Conservation (phyloP, 2,329 filamentous ascomycete species). For the Exophiala xenobiotica region DNA sequence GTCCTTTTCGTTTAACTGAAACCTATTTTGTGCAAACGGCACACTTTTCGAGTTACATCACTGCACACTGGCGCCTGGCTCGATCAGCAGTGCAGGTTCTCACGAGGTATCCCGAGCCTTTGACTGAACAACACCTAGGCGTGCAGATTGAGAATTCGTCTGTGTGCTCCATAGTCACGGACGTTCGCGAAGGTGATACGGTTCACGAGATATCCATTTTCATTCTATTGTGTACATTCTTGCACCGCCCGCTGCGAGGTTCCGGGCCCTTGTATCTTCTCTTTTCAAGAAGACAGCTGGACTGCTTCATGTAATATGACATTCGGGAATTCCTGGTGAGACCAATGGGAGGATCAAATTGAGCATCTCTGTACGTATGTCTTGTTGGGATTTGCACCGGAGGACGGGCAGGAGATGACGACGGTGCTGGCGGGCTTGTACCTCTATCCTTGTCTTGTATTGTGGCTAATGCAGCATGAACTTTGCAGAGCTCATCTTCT, state of each 20-base stretch:
- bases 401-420: background rate
- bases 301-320: constrained; percentile 26
- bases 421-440: background rate
- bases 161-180: no score
- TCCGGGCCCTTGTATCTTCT: constrained; percentile 18
- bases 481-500: constrained; percentile 20
- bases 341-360: constrained; percentile 3
- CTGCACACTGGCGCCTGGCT: no score
- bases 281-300: constrained; percentile 23
- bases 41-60: no score
- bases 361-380: constrained; percentile 24
- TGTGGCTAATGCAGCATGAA: constrained; percentile 23
- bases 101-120: no score
- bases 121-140: no score
- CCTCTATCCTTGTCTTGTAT: constrained; percentile 7
- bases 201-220: no score
- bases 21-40: no score
- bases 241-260: background rate
- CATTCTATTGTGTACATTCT: no score
- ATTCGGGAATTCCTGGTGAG: constrained; percentile 2
- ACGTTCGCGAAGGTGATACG: no score
- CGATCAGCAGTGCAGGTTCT: no score
- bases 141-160: no score
- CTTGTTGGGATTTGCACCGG: constrained; percentile 16
- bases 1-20: no score